phyloP scores from a whole-genome alignment of 1,139 yeast genomes.

The Torulaspora pretoriensis region DNA sequence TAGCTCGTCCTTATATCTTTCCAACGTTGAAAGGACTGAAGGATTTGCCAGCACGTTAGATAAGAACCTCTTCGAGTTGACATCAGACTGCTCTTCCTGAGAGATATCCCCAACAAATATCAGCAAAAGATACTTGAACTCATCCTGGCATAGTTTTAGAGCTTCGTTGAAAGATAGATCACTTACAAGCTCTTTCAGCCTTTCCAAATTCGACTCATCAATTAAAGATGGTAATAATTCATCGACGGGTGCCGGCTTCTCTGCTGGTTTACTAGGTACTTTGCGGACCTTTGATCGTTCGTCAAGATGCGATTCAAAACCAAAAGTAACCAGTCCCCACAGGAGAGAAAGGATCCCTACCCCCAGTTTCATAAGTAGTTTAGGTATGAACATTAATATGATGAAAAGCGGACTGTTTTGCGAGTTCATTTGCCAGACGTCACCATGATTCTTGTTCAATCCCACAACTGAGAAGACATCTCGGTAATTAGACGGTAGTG shows the following conservation, averaged over 20 bases:
- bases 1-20: conserved; percentile 29
- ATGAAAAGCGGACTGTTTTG: conserved; percentile 19
- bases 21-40: conserved; percentile 25
- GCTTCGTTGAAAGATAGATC: conserved; percentile 33
- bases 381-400: conserved; percentile 31
- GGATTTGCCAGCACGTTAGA: conserved; percentile 32
- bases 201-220: conserved; percentile 7
- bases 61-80: conserved; percentile 30
- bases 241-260: conserved; percentile 3
- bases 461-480: conserved; percentile 29
- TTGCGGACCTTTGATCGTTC: conserved; percentile 12
- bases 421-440: conserved; percentile 13
- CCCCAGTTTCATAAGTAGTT: conserved; percentile 22
- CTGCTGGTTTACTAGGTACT: conserved; percentile 23
- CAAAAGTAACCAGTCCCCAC: conserved; percentile 26
- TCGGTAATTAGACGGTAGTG: conserved; percentile 32
- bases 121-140: conserved; percentile 35
- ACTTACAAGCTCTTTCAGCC: conserved; percentile 6
- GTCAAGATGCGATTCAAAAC: conserved; percentile 16
- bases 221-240: conserved; percentile 10
- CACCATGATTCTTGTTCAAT: conserved; percentile 13
- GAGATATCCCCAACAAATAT: conserved; percentile 33
- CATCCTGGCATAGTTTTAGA: conserved; percentile 29
- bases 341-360: conserved; percentile 21
- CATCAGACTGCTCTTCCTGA: conserved; percentile 17